These are phyloP conservation scores for Trametopsis cervina DNA, from an alignment of 768 basidiomycete species.

Conservation along the genomic window DNA sequence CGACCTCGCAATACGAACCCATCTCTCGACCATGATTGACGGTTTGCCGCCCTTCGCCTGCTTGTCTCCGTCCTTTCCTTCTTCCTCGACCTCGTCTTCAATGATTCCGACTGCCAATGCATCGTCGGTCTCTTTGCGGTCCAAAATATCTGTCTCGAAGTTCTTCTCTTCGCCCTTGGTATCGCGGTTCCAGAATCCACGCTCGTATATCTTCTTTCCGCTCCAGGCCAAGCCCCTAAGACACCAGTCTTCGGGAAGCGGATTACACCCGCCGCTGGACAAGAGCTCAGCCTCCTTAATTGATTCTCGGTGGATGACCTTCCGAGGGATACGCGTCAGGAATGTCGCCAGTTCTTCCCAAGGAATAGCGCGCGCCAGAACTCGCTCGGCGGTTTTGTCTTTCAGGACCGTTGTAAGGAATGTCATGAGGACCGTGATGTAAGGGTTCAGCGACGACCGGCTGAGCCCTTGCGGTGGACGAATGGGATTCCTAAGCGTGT, in stretches of 20 bases:
- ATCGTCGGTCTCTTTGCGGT: conserved; percentile 48
- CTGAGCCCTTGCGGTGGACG: conserved; percentile 54
- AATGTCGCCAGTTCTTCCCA: conserved; percentile 72
- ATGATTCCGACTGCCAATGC: conserved; percentile 67
- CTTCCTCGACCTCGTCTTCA: conserved; percentile 67
- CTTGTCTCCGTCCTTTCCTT: conserved; percentile 26
- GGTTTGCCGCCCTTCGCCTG: conserved; percentile 22
- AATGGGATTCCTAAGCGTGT: conserved; percentile 57
- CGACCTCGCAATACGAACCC: conserved; percentile 69
- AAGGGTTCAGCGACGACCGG: conserved; percentile 66
- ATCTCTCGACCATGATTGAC: conserved; percentile 46
- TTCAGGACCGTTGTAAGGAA: conserved; percentile 78
- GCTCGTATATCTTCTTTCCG: conserved; percentile 81
- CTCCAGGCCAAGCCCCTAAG: conserved; percentile 97
- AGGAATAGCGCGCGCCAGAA: conserved; percentile 74
- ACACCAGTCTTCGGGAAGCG: conserved; percentile 91
- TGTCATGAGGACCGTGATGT: conserved; percentile 79
- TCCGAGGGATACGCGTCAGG: conserved; percentile 53
- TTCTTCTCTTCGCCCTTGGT: conserved; percentile 47
- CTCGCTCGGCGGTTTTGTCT: conserved; percentile 48
- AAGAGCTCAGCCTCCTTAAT: conserved; percentile 57
- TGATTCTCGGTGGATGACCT: conserved; percentile 31
- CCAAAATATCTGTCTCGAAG: conserved; percentile 75
- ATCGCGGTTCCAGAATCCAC: conserved; percentile 82
- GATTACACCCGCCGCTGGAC: conserved; percentile 58